Conservation (phyloP, 2,329 filamentous ascomycete species). For the Bipolaris victoriae region DNA sequence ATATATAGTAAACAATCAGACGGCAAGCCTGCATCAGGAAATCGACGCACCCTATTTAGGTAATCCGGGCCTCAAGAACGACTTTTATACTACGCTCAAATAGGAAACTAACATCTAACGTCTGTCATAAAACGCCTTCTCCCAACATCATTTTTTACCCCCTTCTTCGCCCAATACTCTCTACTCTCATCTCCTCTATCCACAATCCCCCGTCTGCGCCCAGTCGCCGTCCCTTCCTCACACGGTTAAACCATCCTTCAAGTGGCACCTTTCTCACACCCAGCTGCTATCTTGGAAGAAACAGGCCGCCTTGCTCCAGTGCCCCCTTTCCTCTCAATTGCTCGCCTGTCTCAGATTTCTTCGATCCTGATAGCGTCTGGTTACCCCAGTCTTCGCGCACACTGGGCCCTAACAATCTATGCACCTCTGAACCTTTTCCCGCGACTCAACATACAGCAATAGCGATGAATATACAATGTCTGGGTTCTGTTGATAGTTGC, state of each 20-base stretch:
- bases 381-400: neutral
- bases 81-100: conserved; percentile 4
- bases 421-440: neutral
- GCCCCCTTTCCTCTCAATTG: neutral
- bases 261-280: neutral
- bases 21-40: conserved; percentile 4
- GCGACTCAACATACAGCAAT: neutral
- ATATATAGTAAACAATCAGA: conserved; percentile 6
- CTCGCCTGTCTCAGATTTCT: neutral
- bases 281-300: neutral
- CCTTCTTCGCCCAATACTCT: conserved; percentile 2
- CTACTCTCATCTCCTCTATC: neutral
- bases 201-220: neutral
- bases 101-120: neutral
- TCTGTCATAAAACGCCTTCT: neutral
- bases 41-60: neutral
- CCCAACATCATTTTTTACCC: neutral
- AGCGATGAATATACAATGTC: neutral
- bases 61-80: conserved; percentile 1
- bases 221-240: neutral
- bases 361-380: neutral
- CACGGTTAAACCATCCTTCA: neutral
- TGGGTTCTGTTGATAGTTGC: neutral
- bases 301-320: neutral
- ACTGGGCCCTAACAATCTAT: neutral